Conservation (phyloP, 2,329 filamentous ascomycete genomes). For the Gaeumannomyces sp. region DNA sequence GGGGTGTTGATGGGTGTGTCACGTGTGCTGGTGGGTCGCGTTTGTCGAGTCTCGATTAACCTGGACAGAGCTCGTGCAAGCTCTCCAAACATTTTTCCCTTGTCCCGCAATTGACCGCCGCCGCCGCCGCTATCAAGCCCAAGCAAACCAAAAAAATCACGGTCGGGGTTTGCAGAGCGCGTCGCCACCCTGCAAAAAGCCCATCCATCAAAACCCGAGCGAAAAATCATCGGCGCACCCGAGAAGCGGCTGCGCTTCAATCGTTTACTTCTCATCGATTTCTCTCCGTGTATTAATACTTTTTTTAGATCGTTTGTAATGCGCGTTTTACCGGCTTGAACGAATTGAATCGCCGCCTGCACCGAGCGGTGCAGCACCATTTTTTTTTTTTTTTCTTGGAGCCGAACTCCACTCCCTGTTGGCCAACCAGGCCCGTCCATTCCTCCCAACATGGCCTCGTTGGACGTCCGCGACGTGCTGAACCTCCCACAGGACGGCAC, state of each 20-base stretch:
- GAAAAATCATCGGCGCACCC: no score
- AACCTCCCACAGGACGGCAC: conserved; percentile 62
- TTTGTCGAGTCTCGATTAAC: background rate
- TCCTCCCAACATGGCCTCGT: conserved; percentile 54
- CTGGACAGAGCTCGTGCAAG: background rate
- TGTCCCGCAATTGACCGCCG: no score
- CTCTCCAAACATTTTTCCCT: background rate
- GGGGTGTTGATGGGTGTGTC: conserved; percentile 2
- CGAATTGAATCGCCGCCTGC: no score
- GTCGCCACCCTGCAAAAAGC: no score
- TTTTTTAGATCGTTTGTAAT: no score
- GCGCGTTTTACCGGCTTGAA: no score
- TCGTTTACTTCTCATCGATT: background rate
- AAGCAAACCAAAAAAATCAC: background rate
- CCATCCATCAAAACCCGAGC: no score
- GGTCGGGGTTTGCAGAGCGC: background rate
- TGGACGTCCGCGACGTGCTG: conserved; percentile 83
- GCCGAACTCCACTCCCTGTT: no score
- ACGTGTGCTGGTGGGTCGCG: conserved; percentile 7
- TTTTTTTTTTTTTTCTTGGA: no score
- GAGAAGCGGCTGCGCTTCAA: background rate
- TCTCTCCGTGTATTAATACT: background rate
- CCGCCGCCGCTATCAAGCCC: no score
- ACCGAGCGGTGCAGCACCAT: no score
- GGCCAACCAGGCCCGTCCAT: no score